phyloP scores from a whole-genome alignment of 1,284 basidiomycete genomes.

The Moesziomyces parantarcticus region DNA sequence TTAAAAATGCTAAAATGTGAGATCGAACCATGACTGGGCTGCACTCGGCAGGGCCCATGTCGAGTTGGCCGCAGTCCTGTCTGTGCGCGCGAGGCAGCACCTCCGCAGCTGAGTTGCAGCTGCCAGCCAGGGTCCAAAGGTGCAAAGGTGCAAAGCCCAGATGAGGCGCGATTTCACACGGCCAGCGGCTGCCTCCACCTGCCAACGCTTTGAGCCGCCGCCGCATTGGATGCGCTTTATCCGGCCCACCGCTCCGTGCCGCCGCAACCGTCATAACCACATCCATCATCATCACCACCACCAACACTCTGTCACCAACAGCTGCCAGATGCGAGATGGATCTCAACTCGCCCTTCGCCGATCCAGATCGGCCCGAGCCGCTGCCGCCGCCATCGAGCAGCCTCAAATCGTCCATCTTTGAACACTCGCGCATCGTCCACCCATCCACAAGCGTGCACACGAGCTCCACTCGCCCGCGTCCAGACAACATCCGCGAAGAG shows the following conservation, averaged over 20 bases:
- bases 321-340: constrained; percentile 25
- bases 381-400: constrained; percentile 21
- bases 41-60: no score
- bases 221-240: background rate
- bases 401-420: constrained; percentile 48
- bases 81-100: constrained; percentile 1
- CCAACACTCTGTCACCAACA: no score
- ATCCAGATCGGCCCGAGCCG: constrained; percentile 36
- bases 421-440: constrained; percentile 48
- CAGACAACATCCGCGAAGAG: constrained; percentile 38
- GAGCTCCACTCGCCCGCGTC: constrained; percentile 16
- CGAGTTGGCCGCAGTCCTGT: no score
- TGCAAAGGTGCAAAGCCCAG: no score
- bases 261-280: no score
- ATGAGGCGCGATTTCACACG: no score
- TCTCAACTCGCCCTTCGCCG: constrained; percentile 42
- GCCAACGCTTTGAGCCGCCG: no score
- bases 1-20: constrained; percentile 8
- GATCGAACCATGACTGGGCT: no score
- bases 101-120: no score
- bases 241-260: no score
- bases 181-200: no score
- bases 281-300: constrained; percentile 1
- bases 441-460: constrained; percentile 33
- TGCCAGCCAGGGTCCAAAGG: no score